Percentiles rank a stretch among this genome's conserved stretches.
These are phyloP conservation scores for Artomyces pyxidatus DNA, from an alignment of 768 basidiomycete genomes.

Conservation along the genomic window DNA sequence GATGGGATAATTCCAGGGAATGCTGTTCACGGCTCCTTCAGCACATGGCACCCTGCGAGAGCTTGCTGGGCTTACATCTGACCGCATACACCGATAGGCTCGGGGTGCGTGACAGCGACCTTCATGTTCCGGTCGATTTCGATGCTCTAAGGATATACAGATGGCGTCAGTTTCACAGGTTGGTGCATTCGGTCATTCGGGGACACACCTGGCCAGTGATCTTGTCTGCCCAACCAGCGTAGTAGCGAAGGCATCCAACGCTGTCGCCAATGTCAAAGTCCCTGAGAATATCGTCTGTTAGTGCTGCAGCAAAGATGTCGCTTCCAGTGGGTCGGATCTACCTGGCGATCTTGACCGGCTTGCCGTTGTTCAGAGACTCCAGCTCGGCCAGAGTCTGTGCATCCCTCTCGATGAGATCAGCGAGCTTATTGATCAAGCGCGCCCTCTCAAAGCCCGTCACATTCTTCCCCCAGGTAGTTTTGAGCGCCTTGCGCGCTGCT, in stretches of 20 bases:
- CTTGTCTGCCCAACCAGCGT: constrained; percentile 96
- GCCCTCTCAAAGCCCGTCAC: constrained; percentile 79
- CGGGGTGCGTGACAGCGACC: constrained; percentile 78
- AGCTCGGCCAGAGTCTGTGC: constrained; percentile 75
- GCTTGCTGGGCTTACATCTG: constrained; percentile 55
- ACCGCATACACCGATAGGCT: constrained; percentile 91
- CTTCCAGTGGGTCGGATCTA: constrained; percentile 12
- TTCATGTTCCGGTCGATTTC: constrained; percentile 77
- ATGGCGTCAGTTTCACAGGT: too few species aligned
- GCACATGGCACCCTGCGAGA: constrained; percentile 7
- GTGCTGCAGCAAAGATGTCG: constrained; percentile 15
- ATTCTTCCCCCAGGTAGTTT: constrained; percentile 85
- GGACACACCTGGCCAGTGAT: constrained; percentile 68
- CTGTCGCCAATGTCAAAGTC: constrained; percentile 78
- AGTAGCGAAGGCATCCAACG: constrained; percentile 77
- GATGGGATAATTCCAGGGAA: constrained; percentile 93
- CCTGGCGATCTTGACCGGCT: constrained; percentile 63
- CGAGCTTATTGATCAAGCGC: constrained; percentile 74
- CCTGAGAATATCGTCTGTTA: constrained; percentile 29
- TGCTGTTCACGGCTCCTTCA: constrained; percentile 32
- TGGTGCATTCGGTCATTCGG: too few species aligned
- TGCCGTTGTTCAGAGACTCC: constrained; percentile 86
- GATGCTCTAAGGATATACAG: constrained; percentile 55
- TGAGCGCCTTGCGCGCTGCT: constrained; percentile 76
- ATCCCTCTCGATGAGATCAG: constrained; percentile 85